These are phyloP conservation scores for Nemania sp. DNA, from an alignment of 2,329 filamentous ascomycete species.

Conservation along the genomic window DNA sequence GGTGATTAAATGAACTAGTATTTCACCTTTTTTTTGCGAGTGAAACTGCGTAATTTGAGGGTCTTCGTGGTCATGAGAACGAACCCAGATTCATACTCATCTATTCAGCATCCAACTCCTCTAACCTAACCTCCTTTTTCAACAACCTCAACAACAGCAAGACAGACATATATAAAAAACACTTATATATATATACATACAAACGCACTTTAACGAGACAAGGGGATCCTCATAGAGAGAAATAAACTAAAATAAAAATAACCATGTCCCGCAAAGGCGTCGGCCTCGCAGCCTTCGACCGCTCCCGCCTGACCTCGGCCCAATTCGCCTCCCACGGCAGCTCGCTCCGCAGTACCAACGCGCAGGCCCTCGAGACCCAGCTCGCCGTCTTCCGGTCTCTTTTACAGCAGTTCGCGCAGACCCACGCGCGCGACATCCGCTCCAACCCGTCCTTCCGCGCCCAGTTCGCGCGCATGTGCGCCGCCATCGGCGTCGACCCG, in stretches of 20 bases:
- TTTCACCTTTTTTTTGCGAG: not conserved
- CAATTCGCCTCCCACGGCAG: slow-evolving; percentile 93
- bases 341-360: slow-evolving; percentile 84
- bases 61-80: not conserved
- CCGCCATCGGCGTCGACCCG: slow-evolving; percentile 95
- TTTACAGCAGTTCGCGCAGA: slow-evolving; percentile 93
- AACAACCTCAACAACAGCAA: no score
- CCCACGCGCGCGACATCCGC: slow-evolving; percentile 94
- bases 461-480: slow-evolving; percentile 98
- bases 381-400: slow-evolving; percentile 96
- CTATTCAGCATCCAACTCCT: no score
- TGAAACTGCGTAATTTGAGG: slow-evolving; percentile 1
- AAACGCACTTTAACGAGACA: not conserved
- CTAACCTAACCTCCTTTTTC: no score
- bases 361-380: slow-evolving; percentile 88
- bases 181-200: not conserved
- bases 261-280: slow-evolving; percentile 82
- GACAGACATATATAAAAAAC: not conserved
- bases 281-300: slow-evolving; percentile 90
- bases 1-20: not conserved
- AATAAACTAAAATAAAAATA: not conserved
- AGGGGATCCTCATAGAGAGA: not conserved
- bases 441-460: slow-evolving; percentile 95
- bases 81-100: not conserved
- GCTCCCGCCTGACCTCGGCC: slow-evolving; percentile 83